phyloP scores from a whole-genome alignment of 2,329 filamentous ascomycete genomes.

The Septoria petroselini region DNA sequence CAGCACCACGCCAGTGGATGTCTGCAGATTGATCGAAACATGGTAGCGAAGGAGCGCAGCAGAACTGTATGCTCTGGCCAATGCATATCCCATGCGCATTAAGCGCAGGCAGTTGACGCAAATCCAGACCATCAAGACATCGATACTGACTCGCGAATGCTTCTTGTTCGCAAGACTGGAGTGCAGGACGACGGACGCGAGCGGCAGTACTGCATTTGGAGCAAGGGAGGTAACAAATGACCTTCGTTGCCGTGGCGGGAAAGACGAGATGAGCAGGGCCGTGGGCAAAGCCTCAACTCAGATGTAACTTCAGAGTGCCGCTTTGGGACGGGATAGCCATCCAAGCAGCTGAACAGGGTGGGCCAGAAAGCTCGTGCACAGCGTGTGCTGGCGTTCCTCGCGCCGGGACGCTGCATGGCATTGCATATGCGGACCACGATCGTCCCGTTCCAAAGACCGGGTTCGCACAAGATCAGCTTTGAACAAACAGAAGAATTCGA shows the following conservation, averaged over 20 bases:
- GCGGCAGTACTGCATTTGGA: background rate
- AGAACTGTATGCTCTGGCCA: slow-evolving; percentile 2
- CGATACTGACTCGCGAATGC: background rate
- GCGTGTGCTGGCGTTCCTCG: background rate
- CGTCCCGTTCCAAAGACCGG: background rate
- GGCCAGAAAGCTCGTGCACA: background rate
- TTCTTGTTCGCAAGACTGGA: background rate
- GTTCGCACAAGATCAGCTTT: background rate
- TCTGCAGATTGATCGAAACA: background rate
- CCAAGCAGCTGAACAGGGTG: background rate
- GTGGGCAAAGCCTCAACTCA: slow-evolving; percentile 2
- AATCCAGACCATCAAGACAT: background rate
- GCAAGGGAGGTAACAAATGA: slow-evolving; percentile 5
- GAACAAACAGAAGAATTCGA: background rate
- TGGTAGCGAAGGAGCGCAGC: background rate
- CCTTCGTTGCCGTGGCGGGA: slow-evolving; percentile 2
- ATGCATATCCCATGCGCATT: background rate
- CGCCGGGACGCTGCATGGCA: background rate
- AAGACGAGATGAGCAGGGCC: slow-evolving; percentile 1
- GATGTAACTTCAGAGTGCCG: background rate
- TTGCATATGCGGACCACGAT: background rate
- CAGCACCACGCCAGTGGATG: background rate
- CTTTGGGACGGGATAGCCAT: background rate
- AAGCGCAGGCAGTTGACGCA: background rate
- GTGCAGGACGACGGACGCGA: background rate